These are phyloP conservation scores for Solanum appendiculatum DNA, from an alignment of 257 asterid genomes.

Conservation along the genomic window DNA sequence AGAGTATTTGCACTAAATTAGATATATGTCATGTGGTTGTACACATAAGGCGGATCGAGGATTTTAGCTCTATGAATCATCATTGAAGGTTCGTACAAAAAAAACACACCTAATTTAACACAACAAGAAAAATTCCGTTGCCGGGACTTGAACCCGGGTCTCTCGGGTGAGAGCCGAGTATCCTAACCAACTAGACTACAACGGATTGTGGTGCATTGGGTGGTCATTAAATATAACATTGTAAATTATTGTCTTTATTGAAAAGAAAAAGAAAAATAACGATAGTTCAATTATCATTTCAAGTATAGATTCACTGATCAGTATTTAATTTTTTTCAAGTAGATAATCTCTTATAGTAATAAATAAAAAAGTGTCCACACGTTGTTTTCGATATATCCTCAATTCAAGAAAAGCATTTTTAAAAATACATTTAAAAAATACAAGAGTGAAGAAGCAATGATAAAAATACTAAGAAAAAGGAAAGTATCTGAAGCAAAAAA, in stretches of 20 bases:
- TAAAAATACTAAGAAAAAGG: too few species aligned
- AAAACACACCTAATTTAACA: too few species aligned
- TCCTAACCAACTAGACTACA: conserved; percentile 99
- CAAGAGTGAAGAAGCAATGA: too few species aligned
- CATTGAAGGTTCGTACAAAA: neutral
- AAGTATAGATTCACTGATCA: neutral
- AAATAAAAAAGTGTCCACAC: too few species aligned
- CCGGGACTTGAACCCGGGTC: conserved; percentile 98
- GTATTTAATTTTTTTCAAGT: neutral
- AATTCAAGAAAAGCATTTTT: neutral
- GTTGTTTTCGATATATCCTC: neutral
- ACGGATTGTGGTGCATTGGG: conserved; percentile 20
- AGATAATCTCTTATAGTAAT: neutral
- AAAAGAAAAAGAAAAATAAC: neutral
- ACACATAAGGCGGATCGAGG: neutral
- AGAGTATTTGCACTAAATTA: too few species aligned
- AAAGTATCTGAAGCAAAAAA: too few species aligned
- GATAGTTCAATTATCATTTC: neutral
- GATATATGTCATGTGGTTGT: neutral
- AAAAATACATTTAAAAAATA: too few species aligned
- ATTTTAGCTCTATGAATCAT: neutral
- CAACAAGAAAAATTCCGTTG: conserved; percentile 7
- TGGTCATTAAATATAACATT: neutral
- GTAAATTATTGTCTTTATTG: neutral
- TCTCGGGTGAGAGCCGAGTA: conserved; percentile 99